Evolutionary conservation across 192 early-diverging fungal species (phyloP).

Genomic region (Allomyces javanicus): DNA sequence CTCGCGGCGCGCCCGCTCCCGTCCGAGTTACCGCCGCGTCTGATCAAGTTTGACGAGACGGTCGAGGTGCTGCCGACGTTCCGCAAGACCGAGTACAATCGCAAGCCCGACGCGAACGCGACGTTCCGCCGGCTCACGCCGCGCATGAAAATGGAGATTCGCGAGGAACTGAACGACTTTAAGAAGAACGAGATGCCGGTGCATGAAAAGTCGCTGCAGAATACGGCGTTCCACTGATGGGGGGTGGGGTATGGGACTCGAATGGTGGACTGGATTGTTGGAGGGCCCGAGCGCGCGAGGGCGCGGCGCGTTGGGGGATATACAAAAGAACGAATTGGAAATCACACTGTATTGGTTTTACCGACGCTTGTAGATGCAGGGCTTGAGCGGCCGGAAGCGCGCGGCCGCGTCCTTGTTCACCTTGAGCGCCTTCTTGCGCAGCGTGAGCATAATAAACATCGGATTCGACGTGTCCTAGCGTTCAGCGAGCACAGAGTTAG

Average conservation of each 20-base stretch:
- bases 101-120: slow-evolving; percentile 58
- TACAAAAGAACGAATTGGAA: too few relatives aligned
- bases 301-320: too few relatives aligned
- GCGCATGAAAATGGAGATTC: slow-evolving; percentile 63
- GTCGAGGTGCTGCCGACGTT: slow-evolving; percentile 39
- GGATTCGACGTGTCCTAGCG: slow-evolving; percentile 56
- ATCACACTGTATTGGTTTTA: slow-evolving; percentile 3
- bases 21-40: slow-evolving; percentile 16
- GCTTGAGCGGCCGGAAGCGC: slow-evolving; percentile 18
- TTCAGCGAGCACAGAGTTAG: too few relatives aligned
- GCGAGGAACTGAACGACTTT: slow-evolving; percentile 86
- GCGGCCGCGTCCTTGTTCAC: slow-evolving; percentile 9
- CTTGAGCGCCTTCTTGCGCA: slow-evolving; percentile 29
- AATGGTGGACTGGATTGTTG: too few relatives aligned
- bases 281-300: too few relatives aligned
- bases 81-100: slow-evolving; percentile 61
- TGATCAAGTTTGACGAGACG: slow-evolving; percentile 25
- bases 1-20: slow-evolving; percentile 23
- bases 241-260: too few relatives aligned
- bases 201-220: slow-evolving; percentile 49
- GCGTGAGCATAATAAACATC: slow-evolving; percentile 88
- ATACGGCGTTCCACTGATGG: slow-evolving; percentile 35
- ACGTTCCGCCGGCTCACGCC: slow-evolving; percentile 71
- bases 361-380: slow-evolving; percentile 37
- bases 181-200: slow-evolving; percentile 83